Percentiles rank a stretch among this genome's conserved stretches.
phyloP scores from a whole-genome alignment of 208 protist species.

The Leishmania guyanensis region DNA sequence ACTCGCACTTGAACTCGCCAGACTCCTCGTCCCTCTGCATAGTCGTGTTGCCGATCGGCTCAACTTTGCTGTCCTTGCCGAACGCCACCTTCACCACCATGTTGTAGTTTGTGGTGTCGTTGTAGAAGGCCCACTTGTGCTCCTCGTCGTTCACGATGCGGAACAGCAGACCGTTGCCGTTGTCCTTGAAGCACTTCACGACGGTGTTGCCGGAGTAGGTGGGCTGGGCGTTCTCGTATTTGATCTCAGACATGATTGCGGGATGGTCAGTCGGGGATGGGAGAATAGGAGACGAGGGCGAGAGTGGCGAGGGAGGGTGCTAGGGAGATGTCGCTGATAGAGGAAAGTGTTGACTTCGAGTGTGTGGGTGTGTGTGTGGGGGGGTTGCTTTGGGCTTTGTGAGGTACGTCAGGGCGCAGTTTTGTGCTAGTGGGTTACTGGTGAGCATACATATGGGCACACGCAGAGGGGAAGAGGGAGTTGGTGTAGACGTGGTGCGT shows the following conservation, averaged over 20 bases:
- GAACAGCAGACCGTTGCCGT: slow-evolving; percentile 86
- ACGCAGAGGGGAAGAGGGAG: neutral
- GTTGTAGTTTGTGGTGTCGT: slow-evolving; percentile 80
- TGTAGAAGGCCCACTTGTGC: slow-evolving; percentile 87
- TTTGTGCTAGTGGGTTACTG: neutral
- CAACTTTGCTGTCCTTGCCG: slow-evolving; percentile 26
- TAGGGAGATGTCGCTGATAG: no score
- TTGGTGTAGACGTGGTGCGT: neutral
- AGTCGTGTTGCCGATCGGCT: slow-evolving; percentile 57
- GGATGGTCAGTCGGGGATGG: neutral
- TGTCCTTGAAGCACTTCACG: slow-evolving; percentile 79
- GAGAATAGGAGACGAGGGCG: neutral
- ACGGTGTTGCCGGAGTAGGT: slow-evolving; percentile 54
- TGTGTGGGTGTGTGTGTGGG: neutral
- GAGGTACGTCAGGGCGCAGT: neutral
- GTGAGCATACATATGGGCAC: neutral
- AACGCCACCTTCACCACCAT: slow-evolving; percentile 73
- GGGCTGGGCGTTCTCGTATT: slow-evolving; percentile 69
- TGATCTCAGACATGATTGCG: slow-evolving; percentile 49
- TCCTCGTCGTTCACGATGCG: slow-evolving; percentile 78
- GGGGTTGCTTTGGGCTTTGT: neutral
- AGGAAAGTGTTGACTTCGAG: slow-evolving; percentile 2
- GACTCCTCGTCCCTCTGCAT: slow-evolving; percentile 50
- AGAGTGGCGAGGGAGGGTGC: neutral
- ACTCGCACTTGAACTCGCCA: slow-evolving; percentile 67